These are phyloP conservation scores for Monosporozyma unispora DNA, from an alignment of 805 yeast species.

Conservation along the genomic window DNA sequence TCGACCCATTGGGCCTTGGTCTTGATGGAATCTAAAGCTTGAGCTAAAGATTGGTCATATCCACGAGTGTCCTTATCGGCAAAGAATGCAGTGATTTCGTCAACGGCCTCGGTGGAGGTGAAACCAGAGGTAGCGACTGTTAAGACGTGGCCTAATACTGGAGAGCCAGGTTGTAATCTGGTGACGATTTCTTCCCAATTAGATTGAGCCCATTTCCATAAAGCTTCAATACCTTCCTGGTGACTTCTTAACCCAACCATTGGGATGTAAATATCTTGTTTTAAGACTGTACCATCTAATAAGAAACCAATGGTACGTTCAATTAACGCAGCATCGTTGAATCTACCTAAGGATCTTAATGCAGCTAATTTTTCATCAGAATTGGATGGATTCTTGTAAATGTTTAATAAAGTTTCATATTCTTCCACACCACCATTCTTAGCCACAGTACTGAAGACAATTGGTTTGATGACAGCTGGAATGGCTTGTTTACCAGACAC, in stretches of 20 bases:
- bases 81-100: conserved; percentile 43
- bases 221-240: conserved; percentile 52
- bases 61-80: conserved; percentile 47
- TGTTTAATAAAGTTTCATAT: conserved; percentile 50
- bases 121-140: conserved; percentile 50
- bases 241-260: conserved; percentile 61
- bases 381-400: conserved; percentile 49
- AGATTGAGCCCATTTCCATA: conserved; percentile 64
- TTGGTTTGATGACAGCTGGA: conserved; percentile 60
- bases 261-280: conserved; percentile 71
- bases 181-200: conserved; percentile 64
- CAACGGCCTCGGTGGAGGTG: conserved; percentile 45
- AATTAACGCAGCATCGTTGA: conserved; percentile 42
- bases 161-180: conserved; percentile 67
- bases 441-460: conserved; percentile 58
- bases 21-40: conserved; percentile 49
- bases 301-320: conserved; percentile 47
- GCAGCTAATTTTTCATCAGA: conserved; percentile 64
- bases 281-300: conserved; percentile 49
- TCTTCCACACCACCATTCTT: conserved; percentile 49
- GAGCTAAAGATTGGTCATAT: conserved; percentile 53
- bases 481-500: conserved; percentile 57
- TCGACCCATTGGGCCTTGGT: conserved; percentile 48
- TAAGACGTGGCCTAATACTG: conserved; percentile 71
- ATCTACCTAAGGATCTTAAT: conserved; percentile 57